Evolutionary conservation across 1,284 basidiomycete genomes (phyloP).

Genomic region (Cryptococcus sp.): DNA sequence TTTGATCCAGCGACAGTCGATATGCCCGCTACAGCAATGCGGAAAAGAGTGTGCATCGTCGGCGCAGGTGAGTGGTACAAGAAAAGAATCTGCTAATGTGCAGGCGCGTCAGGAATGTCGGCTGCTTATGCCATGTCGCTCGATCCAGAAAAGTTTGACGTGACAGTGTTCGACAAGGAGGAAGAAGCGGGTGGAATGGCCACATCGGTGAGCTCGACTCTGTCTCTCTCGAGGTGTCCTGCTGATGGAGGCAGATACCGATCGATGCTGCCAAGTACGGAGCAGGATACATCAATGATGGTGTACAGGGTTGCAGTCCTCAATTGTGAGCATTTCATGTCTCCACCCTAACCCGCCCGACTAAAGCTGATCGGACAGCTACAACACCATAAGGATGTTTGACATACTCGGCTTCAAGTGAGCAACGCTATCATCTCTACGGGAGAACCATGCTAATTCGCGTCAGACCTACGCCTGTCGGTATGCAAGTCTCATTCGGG

Average conservation of each 20-base stretch:
- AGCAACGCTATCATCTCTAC: neutral
- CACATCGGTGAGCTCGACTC: constrained; percentile 3
- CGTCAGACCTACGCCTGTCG: constrained; percentile 6
- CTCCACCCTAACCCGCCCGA: too few species aligned
- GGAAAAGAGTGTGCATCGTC: constrained; percentile 1
- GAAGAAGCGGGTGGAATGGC: constrained; percentile 6
- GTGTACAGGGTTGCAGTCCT: constrained; percentile 4
- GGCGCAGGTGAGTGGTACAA: neutral
- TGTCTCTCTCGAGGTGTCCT: too few species aligned
- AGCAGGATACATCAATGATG: constrained; percentile 3
- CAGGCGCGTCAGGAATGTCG: constrained; percentile 5
- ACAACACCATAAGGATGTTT: constrained; percentile 9
- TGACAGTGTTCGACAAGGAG: constrained; percentile 6
- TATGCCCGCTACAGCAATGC: neutral
- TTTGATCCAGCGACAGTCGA: too few species aligned
- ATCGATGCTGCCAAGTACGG: constrained; percentile 5
- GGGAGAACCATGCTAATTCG: neutral
- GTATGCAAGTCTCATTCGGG: constrained; percentile 9
- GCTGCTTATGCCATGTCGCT: constrained; percentile 4
- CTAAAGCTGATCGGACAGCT: neutral
- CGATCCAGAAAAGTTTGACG: constrained; percentile 2
- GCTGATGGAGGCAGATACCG: neutral
- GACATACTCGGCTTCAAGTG: constrained; percentile 9
- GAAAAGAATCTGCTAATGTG: neutral
- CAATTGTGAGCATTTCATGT: neutral